These are phyloP conservation scores for Hypomyces perniciosus DNA, from an alignment of 2,329 filamentous ascomycete genomes.

Conservation along the genomic window DNA sequence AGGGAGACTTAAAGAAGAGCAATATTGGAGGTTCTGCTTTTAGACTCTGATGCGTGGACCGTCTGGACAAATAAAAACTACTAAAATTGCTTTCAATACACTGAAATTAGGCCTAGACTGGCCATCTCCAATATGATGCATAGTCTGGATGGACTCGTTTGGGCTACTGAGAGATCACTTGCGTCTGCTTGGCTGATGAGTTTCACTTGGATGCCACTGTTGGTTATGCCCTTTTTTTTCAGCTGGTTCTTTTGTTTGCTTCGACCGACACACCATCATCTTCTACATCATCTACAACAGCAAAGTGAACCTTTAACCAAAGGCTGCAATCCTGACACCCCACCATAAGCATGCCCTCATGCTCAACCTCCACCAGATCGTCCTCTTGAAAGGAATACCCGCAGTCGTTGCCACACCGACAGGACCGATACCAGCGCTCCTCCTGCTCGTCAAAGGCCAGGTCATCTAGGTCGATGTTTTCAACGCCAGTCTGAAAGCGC, in stretches of 20 bases:
- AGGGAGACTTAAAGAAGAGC: constrained; percentile 38
- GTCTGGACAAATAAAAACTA: constrained; percentile 53
- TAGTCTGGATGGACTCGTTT: no score
- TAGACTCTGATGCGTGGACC: constrained; percentile 51
- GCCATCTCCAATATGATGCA: no score
- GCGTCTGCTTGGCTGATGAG: no score
- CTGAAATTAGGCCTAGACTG: no score
- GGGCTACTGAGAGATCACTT: no score
- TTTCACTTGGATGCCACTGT: no score
- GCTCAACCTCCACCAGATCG: constrained; percentile 53
- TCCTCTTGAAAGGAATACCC: constrained; percentile 54
- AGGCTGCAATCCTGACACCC: constrained; percentile 62
- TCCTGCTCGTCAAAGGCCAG: constrained; percentile 45
- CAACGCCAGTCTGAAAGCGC: constrained; percentile 52
- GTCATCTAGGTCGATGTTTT: constrained; percentile 61
- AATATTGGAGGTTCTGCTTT: constrained; percentile 46
- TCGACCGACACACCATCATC: constrained; percentile 23
- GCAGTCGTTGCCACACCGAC: constrained; percentile 57
- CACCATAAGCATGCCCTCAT: constrained; percentile 56
- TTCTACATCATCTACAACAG: constrained; percentile 39
- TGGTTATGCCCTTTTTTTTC: constrained; percentile 7
- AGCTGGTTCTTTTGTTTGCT: constrained; percentile 19
- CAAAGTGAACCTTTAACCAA: constrained; percentile 60
- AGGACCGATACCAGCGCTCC: constrained; percentile 49
- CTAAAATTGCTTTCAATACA: constrained; percentile 39